These are phyloP conservation scores for Suaeda aralocaspica DNA, from an alignment of 148 eudicot species.

Conservation along the genomic window DNA sequence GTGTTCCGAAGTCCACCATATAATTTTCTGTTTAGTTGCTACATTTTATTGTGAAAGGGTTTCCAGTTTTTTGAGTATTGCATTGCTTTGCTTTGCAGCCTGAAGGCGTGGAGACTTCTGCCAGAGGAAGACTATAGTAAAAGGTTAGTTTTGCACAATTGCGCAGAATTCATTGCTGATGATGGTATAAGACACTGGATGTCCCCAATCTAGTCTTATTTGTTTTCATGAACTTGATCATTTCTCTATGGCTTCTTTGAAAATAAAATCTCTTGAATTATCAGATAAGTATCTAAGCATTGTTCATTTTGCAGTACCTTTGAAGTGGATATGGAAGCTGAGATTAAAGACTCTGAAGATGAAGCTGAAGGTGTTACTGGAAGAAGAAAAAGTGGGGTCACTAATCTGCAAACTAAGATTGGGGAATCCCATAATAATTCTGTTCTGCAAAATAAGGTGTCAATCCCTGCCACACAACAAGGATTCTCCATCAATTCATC, in stretches of 20 bases:
- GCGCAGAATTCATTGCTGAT: background rate
- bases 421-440: slow-evolving; percentile 25
- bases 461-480: slow-evolving; percentile 27
- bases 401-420: slow-evolving; percentile 25
- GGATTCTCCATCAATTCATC: slow-evolving; percentile 23
- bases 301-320: slow-evolving; percentile 44
- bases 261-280: background rate
- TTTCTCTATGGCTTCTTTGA: background rate
- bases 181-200: background rate
- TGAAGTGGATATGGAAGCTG: slow-evolving; percentile 77
- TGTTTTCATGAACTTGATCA: background rate
- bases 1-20: background rate
- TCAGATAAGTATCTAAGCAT: background rate
- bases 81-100: slow-evolving; percentile 41
- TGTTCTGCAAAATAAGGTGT: slow-evolving; percentile 15
- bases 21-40: background rate
- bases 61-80: no score
- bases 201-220: background rate
- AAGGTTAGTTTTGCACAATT: slow-evolving; percentile 41
- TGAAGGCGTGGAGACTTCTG: slow-evolving; percentile 75
- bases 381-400: slow-evolving; percentile 19
- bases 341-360: slow-evolving; percentile 90
- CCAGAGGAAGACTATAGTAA: slow-evolving; percentile 68
- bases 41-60: background rate
- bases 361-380: slow-evolving; percentile 36